Conservation (phyloP, 2,329 filamentous ascomycete genomes). For the Epichloe baconii region DNA sequence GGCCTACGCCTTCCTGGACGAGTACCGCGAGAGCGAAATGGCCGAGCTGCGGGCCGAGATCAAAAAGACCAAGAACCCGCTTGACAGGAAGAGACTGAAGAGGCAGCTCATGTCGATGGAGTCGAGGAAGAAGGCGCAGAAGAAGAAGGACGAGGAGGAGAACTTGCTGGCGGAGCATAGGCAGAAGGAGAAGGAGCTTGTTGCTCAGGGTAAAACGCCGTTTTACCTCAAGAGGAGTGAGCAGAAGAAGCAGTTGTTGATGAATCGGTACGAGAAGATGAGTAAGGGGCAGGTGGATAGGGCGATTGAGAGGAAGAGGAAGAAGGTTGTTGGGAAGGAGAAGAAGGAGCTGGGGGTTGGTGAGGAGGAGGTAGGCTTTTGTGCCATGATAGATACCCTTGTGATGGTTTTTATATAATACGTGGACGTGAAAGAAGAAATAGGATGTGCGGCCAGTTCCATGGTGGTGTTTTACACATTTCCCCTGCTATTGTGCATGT, state of each 20-base stretch:
- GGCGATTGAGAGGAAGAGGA: slow-evolving; percentile 73
- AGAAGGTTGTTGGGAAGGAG: slow-evolving; percentile 81
- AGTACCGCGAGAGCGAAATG: slow-evolving; percentile 78
- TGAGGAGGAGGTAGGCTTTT: slow-evolving; percentile 12
- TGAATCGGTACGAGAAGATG: slow-evolving; percentile 70
- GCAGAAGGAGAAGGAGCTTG: slow-evolving; percentile 68
- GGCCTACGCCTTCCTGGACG: slow-evolving; percentile 78
- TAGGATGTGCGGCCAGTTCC: too few species aligned
- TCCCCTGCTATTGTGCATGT: too few species aligned
- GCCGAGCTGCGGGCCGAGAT: slow-evolving; percentile 56
- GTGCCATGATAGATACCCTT: too few species aligned
- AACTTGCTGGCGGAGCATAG: slow-evolving; percentile 63
- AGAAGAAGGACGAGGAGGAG: slow-evolving; percentile 55
- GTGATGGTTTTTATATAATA: too few species aligned
- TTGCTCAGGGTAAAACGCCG: slow-evolving; percentile 79
- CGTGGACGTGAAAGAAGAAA: too few species aligned
- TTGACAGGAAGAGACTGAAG: slow-evolving; percentile 57
- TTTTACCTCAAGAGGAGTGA: slow-evolving; percentile 91
- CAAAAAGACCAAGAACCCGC: slow-evolving; percentile 49
- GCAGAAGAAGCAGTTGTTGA: slow-evolving; percentile 72
- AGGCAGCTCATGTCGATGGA: slow-evolving; percentile 65
- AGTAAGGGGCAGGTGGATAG: slow-evolving; percentile 74
- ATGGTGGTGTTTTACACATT: neutral
- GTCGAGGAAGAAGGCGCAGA: slow-evolving; percentile 58
- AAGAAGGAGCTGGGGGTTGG: slow-evolving; percentile 52